A percentile compares a stretch with the other conserved stretches of the same genome.
Evolutionary conservation across 495 filamentous ascomycete genomes (phyloP).

Genomic region (Parathielavia hyrcaniae): DNA sequence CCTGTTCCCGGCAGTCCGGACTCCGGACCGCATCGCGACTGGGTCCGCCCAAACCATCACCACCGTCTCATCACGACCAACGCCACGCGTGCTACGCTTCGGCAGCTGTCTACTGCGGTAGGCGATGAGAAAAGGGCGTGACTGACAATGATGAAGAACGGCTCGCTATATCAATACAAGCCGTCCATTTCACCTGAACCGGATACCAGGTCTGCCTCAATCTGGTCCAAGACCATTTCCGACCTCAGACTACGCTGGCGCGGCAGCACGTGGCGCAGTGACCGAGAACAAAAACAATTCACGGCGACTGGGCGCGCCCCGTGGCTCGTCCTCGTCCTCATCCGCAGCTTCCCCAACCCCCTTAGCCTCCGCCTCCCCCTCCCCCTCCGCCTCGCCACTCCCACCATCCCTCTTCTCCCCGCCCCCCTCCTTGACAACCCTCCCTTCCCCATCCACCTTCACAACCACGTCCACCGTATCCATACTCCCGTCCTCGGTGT

Average conservation of each 20-base stretch:
- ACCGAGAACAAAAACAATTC: conserved; percentile 30
- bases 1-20: not conserved
- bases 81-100: too few species aligned
- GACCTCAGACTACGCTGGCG: not conserved
- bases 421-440: conserved; percentile 18
- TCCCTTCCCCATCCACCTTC: conserved; percentile 26
- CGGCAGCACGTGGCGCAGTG: conserved; percentile 17
- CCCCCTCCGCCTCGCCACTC: conserved; percentile 7
- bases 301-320: conserved; percentile 4
- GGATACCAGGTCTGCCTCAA: too few species aligned
- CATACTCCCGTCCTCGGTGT: conserved; percentile 62
- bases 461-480: conserved; percentile 46
- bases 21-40: too few species aligned
- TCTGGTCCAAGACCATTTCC: not conserved
- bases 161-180: too few species aligned
- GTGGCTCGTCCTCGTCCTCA: not conserved
- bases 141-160: too few species aligned
- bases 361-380: not conserved
- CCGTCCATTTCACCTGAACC: too few species aligned
- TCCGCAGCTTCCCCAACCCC: conserved; percentile 4
- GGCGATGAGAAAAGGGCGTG: too few species aligned
- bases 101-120: too few species aligned
- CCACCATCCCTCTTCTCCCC: conserved; percentile 1
- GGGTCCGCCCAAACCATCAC: not conserved
- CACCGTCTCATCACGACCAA: not conserved